A percentile compares a stretch with the other conserved stretches of the same genome.
Conservation (phyloP, 1,139 yeast genomes). For the Geotrichum phurueaensis region DNA sequence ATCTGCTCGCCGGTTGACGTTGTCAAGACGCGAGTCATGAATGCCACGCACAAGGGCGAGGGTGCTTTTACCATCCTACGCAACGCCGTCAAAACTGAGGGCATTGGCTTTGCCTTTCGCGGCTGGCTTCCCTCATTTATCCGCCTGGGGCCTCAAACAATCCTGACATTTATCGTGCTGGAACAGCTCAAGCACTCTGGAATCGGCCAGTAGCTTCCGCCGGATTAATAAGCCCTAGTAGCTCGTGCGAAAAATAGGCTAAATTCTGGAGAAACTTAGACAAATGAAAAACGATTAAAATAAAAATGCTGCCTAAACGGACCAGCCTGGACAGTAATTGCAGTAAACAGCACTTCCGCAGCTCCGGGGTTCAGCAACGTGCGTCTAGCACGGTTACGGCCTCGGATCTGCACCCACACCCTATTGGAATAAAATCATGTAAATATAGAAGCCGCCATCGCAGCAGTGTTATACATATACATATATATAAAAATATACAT, state of each 20-base stretch:
- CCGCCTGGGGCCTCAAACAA: slow-evolving; percentile 84
- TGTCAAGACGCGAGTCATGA: slow-evolving; percentile 83
- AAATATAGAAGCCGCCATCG: neutral
- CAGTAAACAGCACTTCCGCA: too few relatives aligned
- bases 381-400: too few relatives aligned
- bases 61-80: slow-evolving; percentile 49
- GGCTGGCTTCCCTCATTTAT: slow-evolving; percentile 90
- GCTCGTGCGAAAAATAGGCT: neutral
- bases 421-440: neutral
- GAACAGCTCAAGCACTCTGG: slow-evolving; percentile 62
- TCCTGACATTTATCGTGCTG: slow-evolving; percentile 72
- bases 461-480: neutral
- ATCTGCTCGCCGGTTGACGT: slow-evolving; percentile 92
- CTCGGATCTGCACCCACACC: too few relatives aligned
- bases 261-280: neutral
- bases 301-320: too few relatives aligned
- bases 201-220: slow-evolving; percentile 12
- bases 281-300: neutral
- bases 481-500: neutral
- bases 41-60: slow-evolving; percentile 42
- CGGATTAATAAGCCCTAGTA: neutral
- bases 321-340: too few relatives aligned
- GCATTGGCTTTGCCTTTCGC: slow-evolving; percentile 72
- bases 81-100: slow-evolving; percentile 60
- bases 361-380: too few relatives aligned